Conservation (phyloP, 2,329 filamentous ascomycete genomes). For the Mycosphaerella sp. region DNA sequence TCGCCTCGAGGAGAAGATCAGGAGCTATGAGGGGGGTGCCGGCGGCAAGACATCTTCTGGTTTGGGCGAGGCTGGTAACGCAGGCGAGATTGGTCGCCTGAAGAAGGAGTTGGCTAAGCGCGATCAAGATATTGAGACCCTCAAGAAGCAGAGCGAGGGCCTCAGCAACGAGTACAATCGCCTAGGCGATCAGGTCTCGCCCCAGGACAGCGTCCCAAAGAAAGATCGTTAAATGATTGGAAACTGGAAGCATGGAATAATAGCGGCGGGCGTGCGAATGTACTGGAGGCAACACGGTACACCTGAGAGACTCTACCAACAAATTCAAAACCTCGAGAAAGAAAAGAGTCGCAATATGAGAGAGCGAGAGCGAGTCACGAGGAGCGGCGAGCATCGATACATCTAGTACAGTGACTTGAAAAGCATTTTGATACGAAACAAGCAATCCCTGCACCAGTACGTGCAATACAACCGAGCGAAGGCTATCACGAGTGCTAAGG, state of each 20-base stretch:
- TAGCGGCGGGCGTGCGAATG: background rate
- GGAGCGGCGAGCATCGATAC: background rate
- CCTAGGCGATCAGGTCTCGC: constrained; percentile 73
- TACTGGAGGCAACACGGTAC: background rate
- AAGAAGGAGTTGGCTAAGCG: constrained; percentile 63
- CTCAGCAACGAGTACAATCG: constrained; percentile 79
- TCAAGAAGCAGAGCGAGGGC: constrained; percentile 89
- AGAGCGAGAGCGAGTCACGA: background rate
- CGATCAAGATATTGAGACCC: constrained; percentile 73
- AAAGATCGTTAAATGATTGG: constrained; percentile 44
- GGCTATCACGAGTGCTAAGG: background rate
- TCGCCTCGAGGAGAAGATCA: constrained; percentile 85
- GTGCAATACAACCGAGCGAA: background rate
- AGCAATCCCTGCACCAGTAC: no score
- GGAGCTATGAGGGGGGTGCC: constrained; percentile 62
- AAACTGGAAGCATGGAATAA: background rate
- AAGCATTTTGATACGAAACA: background rate
- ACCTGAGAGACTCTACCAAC: background rate
- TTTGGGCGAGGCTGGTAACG: constrained; percentile 64
- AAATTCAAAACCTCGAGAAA: no score
- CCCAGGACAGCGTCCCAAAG: constrained; percentile 49
- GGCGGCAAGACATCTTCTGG: constrained; percentile 60
- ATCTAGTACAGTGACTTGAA: background rate
- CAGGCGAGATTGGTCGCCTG: constrained; percentile 66
- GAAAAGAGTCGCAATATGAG: background rate